phyloP scores from a whole-genome alignment of 2,329 filamentous ascomycete species.

The Paraphaeosphaeria minitans region DNA sequence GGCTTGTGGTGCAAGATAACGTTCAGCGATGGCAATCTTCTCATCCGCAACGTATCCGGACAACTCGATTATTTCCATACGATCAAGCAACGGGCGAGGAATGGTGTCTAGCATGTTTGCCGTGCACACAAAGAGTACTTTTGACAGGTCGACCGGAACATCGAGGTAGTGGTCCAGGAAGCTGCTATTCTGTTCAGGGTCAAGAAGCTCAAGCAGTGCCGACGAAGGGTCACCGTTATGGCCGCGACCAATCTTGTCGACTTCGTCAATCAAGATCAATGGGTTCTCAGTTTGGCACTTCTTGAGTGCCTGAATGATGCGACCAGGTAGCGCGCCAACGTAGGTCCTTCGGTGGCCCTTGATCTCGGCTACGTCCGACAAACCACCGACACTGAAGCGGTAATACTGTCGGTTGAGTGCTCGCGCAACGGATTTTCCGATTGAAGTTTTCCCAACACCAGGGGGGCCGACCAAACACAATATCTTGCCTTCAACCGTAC shows the following conservation, averaged over 20 bases:
- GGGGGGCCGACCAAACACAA: conserved; percentile 96
- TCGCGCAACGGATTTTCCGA: conserved; percentile 95
- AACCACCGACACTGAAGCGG: conserved; percentile 93
- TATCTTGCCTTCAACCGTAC: conserved; percentile 98
- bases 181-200: conserved; percentile 95
- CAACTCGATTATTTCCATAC: conserved; percentile 96
- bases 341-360: conserved; percentile 97
- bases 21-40: conserved; percentile 97
- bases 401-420: conserved; percentile 97
- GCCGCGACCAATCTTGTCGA: conserved; percentile 96
- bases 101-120: conserved; percentile 99
- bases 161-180: conserved; percentile 99
- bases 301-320: conserved; percentile 97
- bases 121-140: conserved; percentile 97
- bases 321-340: conserved; percentile 90
- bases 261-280: conserved; percentile 92
- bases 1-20: conserved; percentile 90
- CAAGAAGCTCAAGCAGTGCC: conserved; percentile 87
- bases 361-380: conserved; percentile 98
- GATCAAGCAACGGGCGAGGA: conserved; percentile 86
- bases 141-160: conserved; percentile 94
- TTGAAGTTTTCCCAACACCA: conserved; percentile 97
- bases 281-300: conserved; percentile 99
- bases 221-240: conserved; percentile 97
- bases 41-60: conserved; percentile 97